These are phyloP conservation scores for Kwoniella shandongensis DNA, from an alignment of 768 basidiomycete species.

Conservation along the genomic window DNA sequence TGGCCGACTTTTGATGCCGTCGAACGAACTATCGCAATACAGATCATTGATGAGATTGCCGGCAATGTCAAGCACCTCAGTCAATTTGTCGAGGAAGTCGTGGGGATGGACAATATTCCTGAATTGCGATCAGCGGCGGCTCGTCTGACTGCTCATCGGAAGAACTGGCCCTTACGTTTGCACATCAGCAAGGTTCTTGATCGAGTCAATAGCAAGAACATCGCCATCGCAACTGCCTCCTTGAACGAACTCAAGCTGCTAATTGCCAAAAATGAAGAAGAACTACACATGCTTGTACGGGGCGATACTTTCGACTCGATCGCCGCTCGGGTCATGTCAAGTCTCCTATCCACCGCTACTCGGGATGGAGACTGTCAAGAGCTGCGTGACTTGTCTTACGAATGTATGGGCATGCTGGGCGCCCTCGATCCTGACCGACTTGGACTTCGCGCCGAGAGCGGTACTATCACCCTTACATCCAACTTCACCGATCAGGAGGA, in stretches of 20 bases:
- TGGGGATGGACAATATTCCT: constrained; percentile 70
- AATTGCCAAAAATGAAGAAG: constrained; percentile 58
- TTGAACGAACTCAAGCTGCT: constrained; percentile 72
- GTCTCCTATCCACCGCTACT: constrained; percentile 68
- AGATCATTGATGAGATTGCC: constrained; percentile 68
- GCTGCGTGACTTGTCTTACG: constrained; percentile 71
- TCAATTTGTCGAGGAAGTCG: constrained; percentile 70
- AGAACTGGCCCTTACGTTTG: constrained; percentile 60
- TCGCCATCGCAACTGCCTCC: constrained; percentile 71
- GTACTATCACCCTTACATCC: constrained; percentile 67
- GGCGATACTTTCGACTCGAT: constrained; percentile 84
- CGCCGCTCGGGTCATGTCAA: constrained; percentile 67
- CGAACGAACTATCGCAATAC: constrained; percentile 61
- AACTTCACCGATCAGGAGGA: constrained; percentile 81
- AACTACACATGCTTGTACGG: constrained; percentile 65
- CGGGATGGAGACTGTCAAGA: constrained; percentile 76
- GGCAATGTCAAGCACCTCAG: constrained; percentile 63
- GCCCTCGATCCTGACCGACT: constrained; percentile 94
- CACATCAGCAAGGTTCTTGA: constrained; percentile 68
- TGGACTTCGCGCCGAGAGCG: constrained; percentile 64
- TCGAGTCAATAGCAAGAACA: constrained; percentile 75
- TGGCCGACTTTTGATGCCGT: constrained; percentile 67
- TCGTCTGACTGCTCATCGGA: constrained; percentile 53
- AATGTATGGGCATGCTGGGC: constrained; percentile 87
- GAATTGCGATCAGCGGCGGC: constrained; percentile 56